Conservation (phyloP, 805 yeast genomes). For the Yamadazyma takamatsuzukensis region DNA sequence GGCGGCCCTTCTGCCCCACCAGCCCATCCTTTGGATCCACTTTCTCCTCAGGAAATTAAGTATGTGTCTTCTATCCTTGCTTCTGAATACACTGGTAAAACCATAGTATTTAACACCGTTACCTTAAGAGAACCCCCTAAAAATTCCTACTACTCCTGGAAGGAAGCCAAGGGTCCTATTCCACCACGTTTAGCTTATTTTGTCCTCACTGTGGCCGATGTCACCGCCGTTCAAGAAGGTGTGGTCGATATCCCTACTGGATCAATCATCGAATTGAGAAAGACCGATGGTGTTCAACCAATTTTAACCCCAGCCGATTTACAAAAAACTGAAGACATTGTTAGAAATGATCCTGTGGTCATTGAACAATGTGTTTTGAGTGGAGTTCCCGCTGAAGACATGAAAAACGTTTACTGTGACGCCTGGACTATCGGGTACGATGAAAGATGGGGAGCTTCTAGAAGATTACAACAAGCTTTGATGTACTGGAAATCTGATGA, state of each 20-base stretch:
- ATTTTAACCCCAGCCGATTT: slow-evolving; percentile 70
- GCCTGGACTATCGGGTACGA: slow-evolving; percentile 72
- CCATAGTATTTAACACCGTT: slow-evolving; percentile 60
- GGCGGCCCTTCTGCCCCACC: slow-evolving; percentile 54
- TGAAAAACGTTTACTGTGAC: slow-evolving; percentile 60
- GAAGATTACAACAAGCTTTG: slow-evolving; percentile 76
- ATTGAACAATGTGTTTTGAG: slow-evolving; percentile 68
- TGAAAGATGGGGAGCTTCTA: slow-evolving; percentile 73
- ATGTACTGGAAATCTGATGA: slow-evolving; percentile 73
- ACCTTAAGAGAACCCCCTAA: slow-evolving; percentile 72
- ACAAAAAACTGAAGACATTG: slow-evolving; percentile 55
- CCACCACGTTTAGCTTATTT: slow-evolving; percentile 70
- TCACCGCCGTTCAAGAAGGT: slow-evolving; percentile 68
- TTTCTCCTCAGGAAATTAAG: slow-evolving; percentile 59
- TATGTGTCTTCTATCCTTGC: slow-evolving; percentile 52
- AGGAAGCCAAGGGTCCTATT: slow-evolving; percentile 52
- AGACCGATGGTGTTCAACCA: slow-evolving; percentile 65
- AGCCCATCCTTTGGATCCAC: slow-evolving; percentile 69
- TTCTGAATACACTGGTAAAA: slow-evolving; percentile 41
- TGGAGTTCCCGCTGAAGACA: slow-evolving; percentile 62
- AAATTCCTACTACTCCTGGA: slow-evolving; percentile 61
- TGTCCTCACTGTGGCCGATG: slow-evolving; percentile 57
- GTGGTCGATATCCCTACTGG: slow-evolving; percentile 53
- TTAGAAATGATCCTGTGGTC: slow-evolving; percentile 68
- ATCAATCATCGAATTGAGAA: slow-evolving; percentile 44